Percentiles rank a stretch among this genome's conserved stretches.
These are phyloP conservation scores for Exophiala mesophila DNA, from an alignment of 2,329 filamentous ascomycete genomes.

Conservation along the genomic window DNA sequence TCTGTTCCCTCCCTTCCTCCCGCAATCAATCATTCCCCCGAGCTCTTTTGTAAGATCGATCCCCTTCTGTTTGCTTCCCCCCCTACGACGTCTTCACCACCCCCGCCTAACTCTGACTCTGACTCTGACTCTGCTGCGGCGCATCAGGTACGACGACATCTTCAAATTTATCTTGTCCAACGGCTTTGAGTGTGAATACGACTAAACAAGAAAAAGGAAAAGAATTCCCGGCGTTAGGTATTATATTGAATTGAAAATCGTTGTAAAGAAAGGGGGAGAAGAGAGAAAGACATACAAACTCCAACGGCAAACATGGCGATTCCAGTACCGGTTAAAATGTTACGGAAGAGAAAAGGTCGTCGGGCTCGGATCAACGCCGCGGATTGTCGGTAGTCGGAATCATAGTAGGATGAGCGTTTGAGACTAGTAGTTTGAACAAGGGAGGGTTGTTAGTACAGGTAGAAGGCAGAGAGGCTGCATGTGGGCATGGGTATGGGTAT, in stretches of 20 bases:
- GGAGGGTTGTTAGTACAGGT: too few species aligned
- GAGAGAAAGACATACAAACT: constrained; percentile 68
- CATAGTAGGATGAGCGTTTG: constrained; percentile 81
- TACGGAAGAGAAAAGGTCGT: constrained; percentile 86
- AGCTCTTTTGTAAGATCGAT: too few species aligned
- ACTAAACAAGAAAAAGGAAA: constrained; percentile 49
- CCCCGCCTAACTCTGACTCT: too few species aligned
- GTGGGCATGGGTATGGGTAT: too few species aligned
- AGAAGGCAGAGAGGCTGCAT: too few species aligned
- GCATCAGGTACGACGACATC: constrained; percentile 85
- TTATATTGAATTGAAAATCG: too few species aligned
- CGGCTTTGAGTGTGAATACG: constrained; percentile 69
- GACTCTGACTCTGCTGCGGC: constrained; percentile 36
- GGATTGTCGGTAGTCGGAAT: constrained; percentile 76
- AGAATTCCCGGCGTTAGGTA: too few species aligned
- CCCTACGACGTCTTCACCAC: constrained; percentile 1
- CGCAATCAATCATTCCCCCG: too few species aligned
- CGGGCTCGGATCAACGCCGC: constrained; percentile 87
- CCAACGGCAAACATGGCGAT: constrained; percentile 71
- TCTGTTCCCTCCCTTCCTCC: too few species aligned
- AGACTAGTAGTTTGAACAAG: too few species aligned
- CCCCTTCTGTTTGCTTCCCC: too few species aligned
- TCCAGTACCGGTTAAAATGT: constrained; percentile 72
- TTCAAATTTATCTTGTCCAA: constrained; percentile 95
- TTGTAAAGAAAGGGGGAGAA: too few species aligned